A percentile compares a stretch with the other conserved stretches of the same genome.
Evolutionary conservation across 352 stramenopile species (phyloP).

Genomic region (Globisporangium splendens): DNA sequence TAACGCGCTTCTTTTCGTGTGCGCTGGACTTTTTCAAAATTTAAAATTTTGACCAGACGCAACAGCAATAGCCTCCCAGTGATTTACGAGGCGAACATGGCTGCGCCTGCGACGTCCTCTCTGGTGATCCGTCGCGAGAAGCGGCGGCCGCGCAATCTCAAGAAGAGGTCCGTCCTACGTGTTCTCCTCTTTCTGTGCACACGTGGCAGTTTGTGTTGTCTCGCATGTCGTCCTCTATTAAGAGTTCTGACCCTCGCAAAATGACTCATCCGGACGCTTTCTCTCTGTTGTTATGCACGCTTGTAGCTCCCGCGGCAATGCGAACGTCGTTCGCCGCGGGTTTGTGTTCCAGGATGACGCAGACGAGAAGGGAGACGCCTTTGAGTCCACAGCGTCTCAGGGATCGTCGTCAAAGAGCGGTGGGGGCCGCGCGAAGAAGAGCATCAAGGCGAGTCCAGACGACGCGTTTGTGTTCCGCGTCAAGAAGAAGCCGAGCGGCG

Average conservation of each 20-base stretch:
- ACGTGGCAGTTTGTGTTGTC: neutral
- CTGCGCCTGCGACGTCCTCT: conserved; percentile 17
- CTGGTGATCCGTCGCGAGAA: conserved; percentile 63
- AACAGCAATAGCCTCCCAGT: too few relatives aligned
- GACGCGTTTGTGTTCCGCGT: conserved; percentile 60
- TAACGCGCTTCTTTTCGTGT: too few relatives aligned
- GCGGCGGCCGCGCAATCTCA: conserved; percentile 35
- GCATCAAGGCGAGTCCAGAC: too few relatives aligned
- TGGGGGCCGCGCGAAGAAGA: conserved; percentile 10
- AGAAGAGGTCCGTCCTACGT: conserved; percentile 25
- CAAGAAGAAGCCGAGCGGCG: conserved; percentile 13
- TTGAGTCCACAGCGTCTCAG: neutral
- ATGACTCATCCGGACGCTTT: neutral
- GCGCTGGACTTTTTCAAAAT: too few relatives aligned
- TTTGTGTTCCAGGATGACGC: conserved; percentile 45
- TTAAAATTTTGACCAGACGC: too few relatives aligned
- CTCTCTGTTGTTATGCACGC: conserved; percentile 6
- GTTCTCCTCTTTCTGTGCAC: neutral
- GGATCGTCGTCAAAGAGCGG: conserved; percentile 6
- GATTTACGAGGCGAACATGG: conserved; percentile 2
- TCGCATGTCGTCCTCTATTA: neutral
- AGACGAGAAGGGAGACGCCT: conserved; percentile 24
- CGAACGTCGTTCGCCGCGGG: conserved; percentile 26
- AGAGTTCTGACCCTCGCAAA: neutral
- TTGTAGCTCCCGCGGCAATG: conserved; percentile 15